Base-by-base conservation (phyloP, 169 alveolate genomes). In the Fabrea salina region DNA sequence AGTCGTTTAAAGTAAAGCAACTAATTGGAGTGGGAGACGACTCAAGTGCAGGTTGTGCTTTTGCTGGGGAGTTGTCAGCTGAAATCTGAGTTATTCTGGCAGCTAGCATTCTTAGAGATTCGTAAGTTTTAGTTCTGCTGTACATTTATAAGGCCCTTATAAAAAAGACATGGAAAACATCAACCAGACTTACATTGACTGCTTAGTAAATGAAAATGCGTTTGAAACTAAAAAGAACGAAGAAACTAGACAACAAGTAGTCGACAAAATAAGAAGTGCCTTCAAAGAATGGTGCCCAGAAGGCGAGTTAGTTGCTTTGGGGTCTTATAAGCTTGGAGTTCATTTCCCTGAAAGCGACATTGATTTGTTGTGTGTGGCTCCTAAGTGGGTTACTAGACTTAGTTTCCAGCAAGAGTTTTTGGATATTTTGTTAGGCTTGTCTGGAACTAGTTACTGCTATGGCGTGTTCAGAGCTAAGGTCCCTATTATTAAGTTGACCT, bases 351-450 rank as follows among this genome's bases (percentile, higher is more conserved):
- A 86, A 4, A 89, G 92, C 41, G 96, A 91, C 82, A 83, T 91
- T 11, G 96, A 91, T 83, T 86, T 87, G 32, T 67, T 91, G 58
- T 88, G 94, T 67, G 88, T 91, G 19, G 93, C 91, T 19, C 94
- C 94, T 0, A 72, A 89, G 19, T 82, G 81, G 25, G 80, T 82
- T 22, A 80, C 87, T 11, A 86, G 91, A 64, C 13, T 79, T 74
- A 59, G 33, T 16, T 74, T 85, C 70, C 79, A 77, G 19, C 85
- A 88, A 22, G 86, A 79, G 47, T 89, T 88, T 53, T 59, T 70
- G 64, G 85, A 83, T 25, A 75, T 76, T 16, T 79, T 91, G 33
- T 59, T 58, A 43, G 40, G 41, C 19, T 72, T 82, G 64, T 72
- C 74, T 35, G 85, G 86, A 37, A 87, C 88, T 27, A 71, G 78